Conservation (phyloP, 2,329 filamentous ascomycete genomes). For the Aspergillus versicolor region DNA sequence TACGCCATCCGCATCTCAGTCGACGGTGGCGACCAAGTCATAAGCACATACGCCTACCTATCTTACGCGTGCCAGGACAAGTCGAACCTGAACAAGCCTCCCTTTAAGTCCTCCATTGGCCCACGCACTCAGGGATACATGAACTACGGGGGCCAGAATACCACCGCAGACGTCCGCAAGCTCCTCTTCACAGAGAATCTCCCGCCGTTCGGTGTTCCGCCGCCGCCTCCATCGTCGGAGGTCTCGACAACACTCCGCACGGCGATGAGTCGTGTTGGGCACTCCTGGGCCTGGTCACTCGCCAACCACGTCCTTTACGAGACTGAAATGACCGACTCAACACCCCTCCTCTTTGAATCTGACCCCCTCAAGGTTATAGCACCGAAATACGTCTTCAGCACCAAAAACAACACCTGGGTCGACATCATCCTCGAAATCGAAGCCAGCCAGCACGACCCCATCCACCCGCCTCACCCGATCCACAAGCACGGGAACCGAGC, state of each 20-base stretch:
- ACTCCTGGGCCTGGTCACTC: constrained; percentile 32
- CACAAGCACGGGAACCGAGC: constrained; percentile 51
- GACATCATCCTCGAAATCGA: constrained; percentile 37
- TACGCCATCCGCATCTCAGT: constrained; percentile 52
- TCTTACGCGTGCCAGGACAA: constrained; percentile 31
- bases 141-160: constrained; percentile 7
- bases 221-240: constrained; percentile 35
- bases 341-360: constrained; percentile 28
- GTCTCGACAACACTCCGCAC: constrained; percentile 10
- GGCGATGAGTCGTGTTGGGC: constrained; percentile 25
- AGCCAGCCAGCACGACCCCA: constrained; percentile 19
- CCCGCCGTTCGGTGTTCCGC: constrained; percentile 26
- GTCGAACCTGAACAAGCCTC: background rate
- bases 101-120: background rate
- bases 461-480: constrained; percentile 44
- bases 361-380: constrained; percentile 22
- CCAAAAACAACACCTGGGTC: constrained; percentile 40
- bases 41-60: constrained; percentile 52
- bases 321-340: constrained; percentile 17
- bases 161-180: constrained; percentile 21
- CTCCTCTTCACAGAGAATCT: constrained; percentile 13
- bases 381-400: constrained; percentile 30
- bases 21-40: constrained; percentile 52
- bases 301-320: constrained; percentile 28
- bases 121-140: constrained; percentile 5